Percentiles rank a stretch among this genome's conserved stretches.
These are phyloP conservation scores for Phoma sp. DNA, from an alignment of 2,329 filamentous ascomycete genomes.

Conservation along the genomic window DNA sequence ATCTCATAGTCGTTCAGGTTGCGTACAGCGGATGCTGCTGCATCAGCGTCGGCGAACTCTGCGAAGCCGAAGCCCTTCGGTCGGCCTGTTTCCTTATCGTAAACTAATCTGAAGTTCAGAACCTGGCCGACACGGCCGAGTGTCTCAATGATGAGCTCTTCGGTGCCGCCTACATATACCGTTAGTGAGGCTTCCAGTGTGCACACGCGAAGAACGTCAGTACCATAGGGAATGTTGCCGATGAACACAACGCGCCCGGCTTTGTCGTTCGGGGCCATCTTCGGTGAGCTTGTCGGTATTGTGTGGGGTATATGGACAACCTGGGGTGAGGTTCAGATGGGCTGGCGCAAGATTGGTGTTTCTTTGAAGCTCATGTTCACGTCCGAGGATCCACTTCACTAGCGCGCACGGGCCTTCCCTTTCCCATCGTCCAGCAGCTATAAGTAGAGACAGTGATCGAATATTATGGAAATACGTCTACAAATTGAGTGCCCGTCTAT, in stretches of 20 bases:
- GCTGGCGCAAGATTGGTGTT: constrained; percentile 5
- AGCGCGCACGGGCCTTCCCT: constrained; percentile 8
- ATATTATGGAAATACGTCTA: too few relatives aligned
- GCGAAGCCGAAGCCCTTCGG: constrained; percentile 97
- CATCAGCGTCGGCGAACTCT: constrained; percentile 91
- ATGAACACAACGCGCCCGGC: constrained; percentile 83
- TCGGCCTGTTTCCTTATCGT: constrained; percentile 91
- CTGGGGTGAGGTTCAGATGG: background rate
- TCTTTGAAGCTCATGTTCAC: constrained; percentile 10
- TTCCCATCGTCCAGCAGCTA: too few relatives aligned
- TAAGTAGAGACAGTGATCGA: too few relatives aligned
- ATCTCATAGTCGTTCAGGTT: constrained; percentile 96
- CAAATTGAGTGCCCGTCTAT: too few relatives aligned
- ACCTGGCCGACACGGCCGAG: constrained; percentile 91
- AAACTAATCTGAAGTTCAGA: constrained; percentile 88
- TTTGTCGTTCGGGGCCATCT: constrained; percentile 61
- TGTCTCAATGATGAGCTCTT: constrained; percentile 94
- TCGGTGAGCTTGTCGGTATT: background rate
- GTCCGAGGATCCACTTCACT: constrained; percentile 5
- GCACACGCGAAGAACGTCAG: constrained; percentile 22
- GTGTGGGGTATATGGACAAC: background rate
- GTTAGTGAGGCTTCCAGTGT: constrained; percentile 18
- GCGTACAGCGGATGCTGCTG: constrained; percentile 89
- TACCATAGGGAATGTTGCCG: constrained; percentile 84
- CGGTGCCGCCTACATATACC: constrained; percentile 74